Conservation (phyloP, 495 filamentous ascomycete genomes). For the Penicillium argentinense region DNA sequence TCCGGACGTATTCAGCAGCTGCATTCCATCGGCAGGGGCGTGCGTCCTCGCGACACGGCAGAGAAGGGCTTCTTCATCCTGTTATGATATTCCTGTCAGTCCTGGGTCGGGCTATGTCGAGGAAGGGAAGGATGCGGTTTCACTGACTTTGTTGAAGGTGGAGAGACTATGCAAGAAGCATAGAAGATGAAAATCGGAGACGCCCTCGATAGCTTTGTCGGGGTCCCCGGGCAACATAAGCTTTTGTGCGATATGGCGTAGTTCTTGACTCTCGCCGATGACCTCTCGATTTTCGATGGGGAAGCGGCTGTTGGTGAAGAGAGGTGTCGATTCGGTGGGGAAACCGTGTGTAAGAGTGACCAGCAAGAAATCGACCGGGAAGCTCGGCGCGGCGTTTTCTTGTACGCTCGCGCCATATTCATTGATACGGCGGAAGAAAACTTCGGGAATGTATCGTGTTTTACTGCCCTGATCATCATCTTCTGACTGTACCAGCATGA, state of each 20-base stretch:
- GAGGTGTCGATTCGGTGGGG: conserved; percentile 71
- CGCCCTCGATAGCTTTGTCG: conserved; percentile 60
- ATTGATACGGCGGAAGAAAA: conserved; percentile 94
- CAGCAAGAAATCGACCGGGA: conserved; percentile 94
- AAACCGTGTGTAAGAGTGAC: conserved; percentile 97
- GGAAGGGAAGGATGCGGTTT: background rate
- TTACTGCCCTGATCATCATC: conserved; percentile 68
- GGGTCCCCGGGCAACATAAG: conserved; percentile 60
- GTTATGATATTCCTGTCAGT: too few species aligned
- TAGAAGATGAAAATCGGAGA: conserved; percentile 93
- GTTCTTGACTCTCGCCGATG: conserved; percentile 79
- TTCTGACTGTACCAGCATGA: conserved; percentile 94
- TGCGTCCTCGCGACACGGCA: conserved; percentile 78
- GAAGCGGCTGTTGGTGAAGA: conserved; percentile 71
- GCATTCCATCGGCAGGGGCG: conserved; percentile 73
- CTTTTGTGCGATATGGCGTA: conserved; percentile 59
- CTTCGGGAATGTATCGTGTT: conserved; percentile 91
- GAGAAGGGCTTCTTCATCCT: conserved; percentile 90
- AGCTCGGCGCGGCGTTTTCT: conserved; percentile 93
- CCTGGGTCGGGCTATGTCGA: too few species aligned
- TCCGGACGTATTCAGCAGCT: conserved; percentile 78
- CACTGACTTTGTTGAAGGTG: conserved; percentile 76
- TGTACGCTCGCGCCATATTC: conserved; percentile 96
- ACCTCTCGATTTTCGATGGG: conserved; percentile 87
- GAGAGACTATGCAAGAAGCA: conserved; percentile 79